Conservation (phyloP, 2,329 filamentous ascomycete species). For the Acarospora socialis region DNA sequence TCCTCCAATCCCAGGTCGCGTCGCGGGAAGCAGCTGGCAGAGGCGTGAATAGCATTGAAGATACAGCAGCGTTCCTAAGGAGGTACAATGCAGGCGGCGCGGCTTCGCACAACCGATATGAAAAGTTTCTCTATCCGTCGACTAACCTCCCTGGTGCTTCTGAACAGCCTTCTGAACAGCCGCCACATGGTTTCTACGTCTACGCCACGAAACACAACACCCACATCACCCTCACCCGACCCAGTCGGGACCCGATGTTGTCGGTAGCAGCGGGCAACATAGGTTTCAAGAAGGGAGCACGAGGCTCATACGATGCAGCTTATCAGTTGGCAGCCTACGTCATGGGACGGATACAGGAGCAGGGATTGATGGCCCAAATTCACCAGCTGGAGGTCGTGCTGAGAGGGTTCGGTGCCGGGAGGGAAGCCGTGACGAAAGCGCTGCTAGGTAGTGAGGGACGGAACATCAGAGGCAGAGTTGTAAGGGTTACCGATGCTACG, state of each 20-base stretch:
- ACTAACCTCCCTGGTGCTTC: too few species aligned
- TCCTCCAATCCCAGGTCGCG: too few species aligned
- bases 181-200: slow-evolving; percentile 80
- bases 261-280: slow-evolving; percentile 74
- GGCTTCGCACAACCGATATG: too few species aligned
- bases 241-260: slow-evolving; percentile 64
- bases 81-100: too few species aligned
- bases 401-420: slow-evolving; percentile 70
- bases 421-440: slow-evolving; percentile 82
- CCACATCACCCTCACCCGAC: slow-evolving; percentile 77
- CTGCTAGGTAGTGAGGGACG: slow-evolving; percentile 75
- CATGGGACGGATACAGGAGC: slow-evolving; percentile 71
- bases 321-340: slow-evolving; percentile 81
- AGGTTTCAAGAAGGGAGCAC: slow-evolving; percentile 71
- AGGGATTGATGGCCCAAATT: slow-evolving; percentile 63
- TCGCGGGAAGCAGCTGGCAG: too few species aligned
- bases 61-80: too few species aligned
- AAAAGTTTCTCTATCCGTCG: too few species aligned
- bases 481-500: slow-evolving; percentile 70
- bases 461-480: slow-evolving; percentile 57
- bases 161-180: too few species aligned
- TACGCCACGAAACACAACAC: slow-evolving; percentile 87
- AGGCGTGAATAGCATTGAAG: too few species aligned
- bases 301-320: slow-evolving; percentile 76
- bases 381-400: slow-evolving; percentile 64